Percentiles rank a stretch among this genome's conserved stretches.
Evolutionary conservation across 139 green algal species (phyloP).

Genomic region (Chlamydomonas schloesseri): DNA sequence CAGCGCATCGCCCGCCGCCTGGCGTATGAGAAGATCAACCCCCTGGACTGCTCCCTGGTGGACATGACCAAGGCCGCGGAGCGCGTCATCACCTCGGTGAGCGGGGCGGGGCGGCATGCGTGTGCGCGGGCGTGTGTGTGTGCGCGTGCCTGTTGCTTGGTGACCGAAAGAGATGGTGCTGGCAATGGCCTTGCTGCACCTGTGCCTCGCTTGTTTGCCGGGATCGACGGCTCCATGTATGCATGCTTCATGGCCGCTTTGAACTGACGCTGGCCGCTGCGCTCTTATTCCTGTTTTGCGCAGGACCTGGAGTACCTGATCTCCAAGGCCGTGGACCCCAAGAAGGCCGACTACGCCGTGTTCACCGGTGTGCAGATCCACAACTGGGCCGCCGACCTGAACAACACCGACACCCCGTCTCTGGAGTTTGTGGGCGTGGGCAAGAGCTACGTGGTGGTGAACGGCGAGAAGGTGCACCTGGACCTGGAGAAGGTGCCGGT

Average conservation of each 20-base stretch:
- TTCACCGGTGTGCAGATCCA: constrained; percentile 92
- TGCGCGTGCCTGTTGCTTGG: neutral
- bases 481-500: constrained; percentile 70
- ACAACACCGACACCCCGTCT: constrained; percentile 36
- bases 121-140: no score
- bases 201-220: neutral
- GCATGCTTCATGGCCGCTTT: no score
- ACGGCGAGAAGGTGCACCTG: constrained; percentile 80
- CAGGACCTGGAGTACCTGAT: constrained; percentile 93
- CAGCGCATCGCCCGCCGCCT: constrained; percentile 78
- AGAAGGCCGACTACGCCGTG: constrained; percentile 90
- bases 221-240: no score
- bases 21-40: constrained; percentile 52
- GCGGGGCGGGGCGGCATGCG: no score
- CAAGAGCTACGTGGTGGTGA: constrained; percentile 80
- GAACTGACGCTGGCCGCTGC: no score
- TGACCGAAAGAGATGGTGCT: no score
- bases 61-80: constrained; percentile 83
- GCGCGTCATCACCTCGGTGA: constrained; percentile 79
- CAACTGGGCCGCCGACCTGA: constrained; percentile 76
- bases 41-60: constrained; percentile 63
- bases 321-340: constrained; percentile 80
- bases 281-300: neutral
- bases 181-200: neutral
- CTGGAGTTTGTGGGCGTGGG: constrained; percentile 82